Conservation (phyloP, 2,329 filamentous ascomycete species). For the Arthroderma sp. region DNA sequence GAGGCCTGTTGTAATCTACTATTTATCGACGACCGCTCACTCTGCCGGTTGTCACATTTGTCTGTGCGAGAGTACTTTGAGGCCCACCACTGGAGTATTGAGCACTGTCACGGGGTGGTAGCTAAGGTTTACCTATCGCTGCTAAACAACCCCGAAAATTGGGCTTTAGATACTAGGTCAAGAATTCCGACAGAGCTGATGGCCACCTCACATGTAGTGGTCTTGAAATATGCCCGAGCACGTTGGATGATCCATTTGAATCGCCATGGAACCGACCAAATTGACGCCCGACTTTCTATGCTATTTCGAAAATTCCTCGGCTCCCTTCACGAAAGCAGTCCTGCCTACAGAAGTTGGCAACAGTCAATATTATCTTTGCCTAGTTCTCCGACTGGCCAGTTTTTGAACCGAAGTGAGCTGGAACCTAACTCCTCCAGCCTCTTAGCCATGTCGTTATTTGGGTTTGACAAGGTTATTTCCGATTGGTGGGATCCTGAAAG, state of each 20-base stretch:
- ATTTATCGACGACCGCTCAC: constrained; percentile 7
- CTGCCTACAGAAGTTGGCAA: neutral
- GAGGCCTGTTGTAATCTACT: constrained; percentile 15
- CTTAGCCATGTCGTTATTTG: neutral
- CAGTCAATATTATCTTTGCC: neutral
- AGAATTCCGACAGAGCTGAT: neutral
- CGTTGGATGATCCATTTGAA: neutral
- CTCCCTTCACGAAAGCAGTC: neutral
- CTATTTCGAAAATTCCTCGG: neutral
- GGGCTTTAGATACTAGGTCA: no score
- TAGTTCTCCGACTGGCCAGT: neutral
- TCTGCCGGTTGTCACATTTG: constrained; percentile 16
- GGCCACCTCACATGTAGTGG: neutral
- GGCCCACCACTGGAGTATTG: constrained; percentile 5
- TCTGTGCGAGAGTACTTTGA: constrained; percentile 19
- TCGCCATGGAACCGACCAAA: neutral
- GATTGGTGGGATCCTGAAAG: neutral
- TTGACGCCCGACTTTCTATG: neutral
- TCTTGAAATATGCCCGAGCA: neutral
- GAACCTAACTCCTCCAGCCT: neutral
- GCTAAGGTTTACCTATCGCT: constrained; percentile 2
- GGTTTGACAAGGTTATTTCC: neutral
- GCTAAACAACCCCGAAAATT: neutral
- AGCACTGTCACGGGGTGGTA: neutral
- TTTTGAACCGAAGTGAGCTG: neutral